Evolutionary conservation across 2,329 filamentous ascomycete species (phyloP), one percentile per base, ranked within the genome.

Genomic region (Boeremia exigua): DNA sequence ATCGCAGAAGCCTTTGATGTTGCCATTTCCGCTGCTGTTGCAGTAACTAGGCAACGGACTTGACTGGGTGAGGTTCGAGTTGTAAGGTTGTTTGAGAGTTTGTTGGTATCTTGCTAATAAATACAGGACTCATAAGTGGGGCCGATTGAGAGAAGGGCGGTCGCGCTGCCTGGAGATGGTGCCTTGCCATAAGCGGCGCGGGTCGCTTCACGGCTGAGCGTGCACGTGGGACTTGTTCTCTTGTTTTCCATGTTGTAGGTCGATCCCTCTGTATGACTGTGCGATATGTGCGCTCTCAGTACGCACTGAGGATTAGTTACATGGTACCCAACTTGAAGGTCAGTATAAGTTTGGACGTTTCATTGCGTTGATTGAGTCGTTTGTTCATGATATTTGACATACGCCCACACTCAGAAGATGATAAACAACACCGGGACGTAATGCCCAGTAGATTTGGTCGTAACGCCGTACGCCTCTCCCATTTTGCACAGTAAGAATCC

Each of bases 381-480:
- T 45, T 47, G 48, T 52, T 56, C 54, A 27, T 56, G 10, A 56
- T 43, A 52, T 33, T 40, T 39, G 27, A 52, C 42, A 47, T 47
- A 52, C 44, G 38, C 48, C 48, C 38, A 38, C 37, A 8, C 29
- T 33, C 48, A 48, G 17, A 43, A 54, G 12, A 57, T 43, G 47
- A 37, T 39, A 57, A 57, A 52, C 48, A 57, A 57, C 27, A 42
- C 54, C 44, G 38, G 39, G 54, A 14, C 40, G 29, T 38, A 28
- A 52, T 30, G 48, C 44, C 44, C 48, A 30, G 48, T 48, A 48
- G 38, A 52, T 32, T 23, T 25, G 48, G 54, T 52, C 49, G 48
- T 43, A 54, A 63, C 60, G 60, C 60, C 60, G 49, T 48, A 63
- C 60, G 55, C 60, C 60, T 52, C 48, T 56, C 40, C 58, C 55